Conservation (phyloP, 148 eudicot species). For the Rhododendron ovatum region DNA sequence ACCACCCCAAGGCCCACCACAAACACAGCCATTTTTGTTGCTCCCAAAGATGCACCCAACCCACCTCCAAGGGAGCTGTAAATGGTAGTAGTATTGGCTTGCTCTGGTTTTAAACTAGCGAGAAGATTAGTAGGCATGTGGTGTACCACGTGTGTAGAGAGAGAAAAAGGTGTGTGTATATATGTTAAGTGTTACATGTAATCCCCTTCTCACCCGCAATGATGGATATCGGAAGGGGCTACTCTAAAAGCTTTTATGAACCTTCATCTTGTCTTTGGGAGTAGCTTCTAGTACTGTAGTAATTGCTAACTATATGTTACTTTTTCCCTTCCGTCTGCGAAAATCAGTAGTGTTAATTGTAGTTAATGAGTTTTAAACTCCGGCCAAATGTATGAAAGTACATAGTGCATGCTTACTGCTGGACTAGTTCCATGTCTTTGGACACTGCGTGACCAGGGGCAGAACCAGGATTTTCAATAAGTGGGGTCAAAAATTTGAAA, state of each 20-base stretch:
- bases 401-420: too few relatives aligned
- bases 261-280: neutral
- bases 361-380: too few relatives aligned
- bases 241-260: neutral
- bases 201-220: neutral
- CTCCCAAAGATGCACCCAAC: constrained; percentile 16
- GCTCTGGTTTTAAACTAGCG: constrained; percentile 11
- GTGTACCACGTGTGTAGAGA: neutral
- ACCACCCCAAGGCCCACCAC: constrained; percentile 25
- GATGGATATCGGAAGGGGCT: neutral
- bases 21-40: constrained; percentile 53
- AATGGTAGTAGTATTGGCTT: constrained; percentile 21
- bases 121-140: neutral
- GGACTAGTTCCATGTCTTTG: too few relatives aligned
- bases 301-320: too few relatives aligned
- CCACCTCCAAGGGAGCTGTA: constrained; percentile 9
- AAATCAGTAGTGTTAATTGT: too few relatives aligned
- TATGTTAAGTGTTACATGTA: too few relatives aligned
- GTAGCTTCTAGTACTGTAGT: too few relatives aligned
- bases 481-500: too few relatives aligned
- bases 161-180: neutral
- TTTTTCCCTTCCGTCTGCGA: too few relatives aligned
- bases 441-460: too few relatives aligned
- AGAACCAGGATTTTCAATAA: too few relatives aligned
- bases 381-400: too few relatives aligned